Evolutionary conservation across 2,329 filamentous ascomycete species (phyloP), one percentile per base, ranked within the genome.

Genomic region (Cryphonectria nitschkei): DNA sequence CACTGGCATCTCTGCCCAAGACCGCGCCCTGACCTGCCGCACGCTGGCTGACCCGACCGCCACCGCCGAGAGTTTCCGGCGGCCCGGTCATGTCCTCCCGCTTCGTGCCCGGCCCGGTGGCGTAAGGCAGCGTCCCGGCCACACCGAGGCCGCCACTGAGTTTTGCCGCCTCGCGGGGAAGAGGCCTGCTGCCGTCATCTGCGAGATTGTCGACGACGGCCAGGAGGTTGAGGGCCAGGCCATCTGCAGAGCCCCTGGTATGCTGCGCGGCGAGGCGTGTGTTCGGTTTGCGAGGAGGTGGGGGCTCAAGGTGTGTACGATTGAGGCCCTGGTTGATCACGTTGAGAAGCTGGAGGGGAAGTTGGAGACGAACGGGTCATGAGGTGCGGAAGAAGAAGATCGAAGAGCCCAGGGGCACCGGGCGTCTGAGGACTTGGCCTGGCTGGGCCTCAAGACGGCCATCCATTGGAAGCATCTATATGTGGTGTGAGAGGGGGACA

Each of bases 111-210:
- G 89, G 22, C 85, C 89, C 37, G 96, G 96, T 22, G 95, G 95
- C 41, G 93, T 98, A 7, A 85, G 93, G 69, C 90, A 91, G 78
- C 84, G 96, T 22, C 85, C 85, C 66, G 96, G 96, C 3, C 96
- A 99, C 81, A 99, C 96, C 14, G 96, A 99, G 85, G 96, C 96
- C 1, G 94, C 92, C 13, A 88, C 97, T 5, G 96, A 99, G 80
- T 90, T 99, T 79, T 98, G 95, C 80, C 85, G 92, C 66, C 82
- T 99, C 71, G 91, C 95, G 0, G 94, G 94, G 1, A 95, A 94
- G 84, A 81, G 83, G 73, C 86, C 87, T 66, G 95, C 92, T 0
- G 94, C 89, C 52, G 95, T 93, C 34, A 98, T 98, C 78, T 93
- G 92, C 76, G 96, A 99, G 84, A 83, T 99, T 73, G 94, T 99